These are phyloP conservation scores for Erythrobasidium yunnanense DNA, from an alignment of 768 basidiomycete species.

Conservation along the genomic window DNA sequence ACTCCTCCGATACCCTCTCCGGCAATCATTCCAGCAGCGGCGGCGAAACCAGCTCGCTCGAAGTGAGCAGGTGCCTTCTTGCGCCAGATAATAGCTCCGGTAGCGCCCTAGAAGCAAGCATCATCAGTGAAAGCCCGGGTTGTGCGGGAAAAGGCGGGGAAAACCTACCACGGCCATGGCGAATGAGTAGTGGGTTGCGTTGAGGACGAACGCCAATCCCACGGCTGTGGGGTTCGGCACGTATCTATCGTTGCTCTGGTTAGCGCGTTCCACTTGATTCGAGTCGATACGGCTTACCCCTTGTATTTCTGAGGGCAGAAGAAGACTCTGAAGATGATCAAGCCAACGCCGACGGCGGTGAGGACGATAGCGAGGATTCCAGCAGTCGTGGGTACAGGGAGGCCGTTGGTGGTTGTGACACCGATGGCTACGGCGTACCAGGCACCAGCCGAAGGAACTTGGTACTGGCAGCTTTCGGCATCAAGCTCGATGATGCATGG, in stretches of 20 bases:
- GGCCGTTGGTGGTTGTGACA: constrained; percentile 46
- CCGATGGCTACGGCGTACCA: constrained; percentile 54
- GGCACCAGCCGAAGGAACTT: constrained; percentile 51
- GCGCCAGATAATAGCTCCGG: constrained; percentile 49
- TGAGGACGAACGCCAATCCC: constrained; percentile 48
- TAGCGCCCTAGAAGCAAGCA: no score
- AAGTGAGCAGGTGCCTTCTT: constrained; percentile 45
- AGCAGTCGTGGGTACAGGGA: constrained; percentile 52
- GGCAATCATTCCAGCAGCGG: constrained; percentile 51
- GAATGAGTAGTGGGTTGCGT: constrained; percentile 48
- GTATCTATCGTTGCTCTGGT: no score
- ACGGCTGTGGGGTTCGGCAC: constrained; percentile 54
- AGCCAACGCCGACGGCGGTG: constrained; percentile 46
- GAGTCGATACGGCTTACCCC: no score
- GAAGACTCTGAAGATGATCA: constrained; percentile 46
- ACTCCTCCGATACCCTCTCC: constrained; percentile 57
- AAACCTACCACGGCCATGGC: constrained; percentile 49
- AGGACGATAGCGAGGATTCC: constrained; percentile 54
- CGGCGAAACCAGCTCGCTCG: constrained; percentile 55
- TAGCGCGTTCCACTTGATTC: no score
- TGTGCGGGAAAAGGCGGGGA: no score
- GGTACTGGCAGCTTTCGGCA: constrained; percentile 48
- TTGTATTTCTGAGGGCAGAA: constrained; percentile 47
- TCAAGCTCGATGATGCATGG: constrained; percentile 49
- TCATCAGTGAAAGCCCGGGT: no score